phyloP scores from a whole-genome alignment of 2,329 filamentous ascomycete genomes.

The Botrytis squamosa region DNA sequence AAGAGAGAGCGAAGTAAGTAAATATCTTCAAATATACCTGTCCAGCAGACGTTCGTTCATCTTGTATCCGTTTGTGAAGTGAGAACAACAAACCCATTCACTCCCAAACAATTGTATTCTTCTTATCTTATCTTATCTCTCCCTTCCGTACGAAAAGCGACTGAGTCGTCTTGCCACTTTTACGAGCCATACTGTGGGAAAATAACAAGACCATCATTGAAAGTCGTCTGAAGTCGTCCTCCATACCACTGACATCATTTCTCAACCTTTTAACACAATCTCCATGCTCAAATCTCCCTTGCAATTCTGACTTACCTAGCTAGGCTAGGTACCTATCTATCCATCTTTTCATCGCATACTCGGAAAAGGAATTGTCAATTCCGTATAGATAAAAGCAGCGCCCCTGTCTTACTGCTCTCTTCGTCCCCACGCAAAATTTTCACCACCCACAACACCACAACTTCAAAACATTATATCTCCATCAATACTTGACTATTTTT shows the following conservation, averaged over 20 bases:
- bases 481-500: neutral
- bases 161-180: neutral
- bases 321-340: too few species aligned
- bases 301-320: too few species aligned
- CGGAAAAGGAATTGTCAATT: too few species aligned
- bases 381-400: neutral
- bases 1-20: accelerated
- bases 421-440: neutral
- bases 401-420: neutral
- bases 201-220: neutral
- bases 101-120: neutral
- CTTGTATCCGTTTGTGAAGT: neutral
- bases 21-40: too few species aligned
- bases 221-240: too few species aligned
- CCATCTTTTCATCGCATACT: accelerated
- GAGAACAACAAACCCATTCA: too few species aligned
- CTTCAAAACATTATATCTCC: neutral
- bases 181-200: neutral
- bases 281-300: too few species aligned
- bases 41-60: neutral
- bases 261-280: too few species aligned
- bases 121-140: neutral
- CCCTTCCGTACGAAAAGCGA: neutral
- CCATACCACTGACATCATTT: too few species aligned
- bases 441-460: neutral